A percentile compares a stretch with the other conserved stretches of the same genome.
phyloP scores from a whole-genome alignment of 2,329 filamentous ascomycete species.

The Xylariaceae sp. region DNA sequence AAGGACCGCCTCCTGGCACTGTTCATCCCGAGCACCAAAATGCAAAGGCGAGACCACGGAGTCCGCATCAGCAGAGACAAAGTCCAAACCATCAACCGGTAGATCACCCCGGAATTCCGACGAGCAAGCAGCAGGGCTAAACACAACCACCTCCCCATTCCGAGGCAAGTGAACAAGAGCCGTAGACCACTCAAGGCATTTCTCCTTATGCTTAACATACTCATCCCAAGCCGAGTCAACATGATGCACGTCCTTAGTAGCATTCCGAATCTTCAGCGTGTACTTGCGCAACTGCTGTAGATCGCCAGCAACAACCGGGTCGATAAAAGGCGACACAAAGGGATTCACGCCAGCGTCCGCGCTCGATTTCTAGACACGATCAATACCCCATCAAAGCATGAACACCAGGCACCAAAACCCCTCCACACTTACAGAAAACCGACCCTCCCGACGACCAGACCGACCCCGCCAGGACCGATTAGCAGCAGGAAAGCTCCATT shows the following conservation, averaged over 20 bases:
- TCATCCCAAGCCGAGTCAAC: slow-evolving; percentile 45
- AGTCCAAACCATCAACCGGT: slow-evolving; percentile 6
- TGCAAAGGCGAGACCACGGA: slow-evolving; percentile 14
- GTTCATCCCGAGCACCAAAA: slow-evolving; percentile 15
- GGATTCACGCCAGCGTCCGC: slow-evolving; percentile 1
- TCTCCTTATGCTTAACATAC: slow-evolving; percentile 41
- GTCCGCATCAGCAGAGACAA: slow-evolving; percentile 9
- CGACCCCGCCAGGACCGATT: neutral
- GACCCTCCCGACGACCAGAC: neutral
- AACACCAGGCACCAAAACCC: neutral
- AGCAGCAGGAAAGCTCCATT: slow-evolving; percentile 8
- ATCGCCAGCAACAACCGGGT: slow-evolving; percentile 8
- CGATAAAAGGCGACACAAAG: slow-evolving; percentile 10
- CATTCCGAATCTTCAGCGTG: slow-evolving; percentile 12
- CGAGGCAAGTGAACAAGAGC: slow-evolving; percentile 32
- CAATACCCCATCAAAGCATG: too few species aligned
- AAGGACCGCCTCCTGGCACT: slow-evolving; percentile 38
- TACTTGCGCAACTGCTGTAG: slow-evolving; percentile 16
- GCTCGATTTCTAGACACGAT: too few species aligned
- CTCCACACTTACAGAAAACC: slow-evolving; percentile 10
- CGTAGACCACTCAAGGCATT: slow-evolving; percentile 40
- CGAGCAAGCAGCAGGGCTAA: slow-evolving; percentile 14
- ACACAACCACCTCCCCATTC: slow-evolving; percentile 3
- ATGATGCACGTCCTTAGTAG: slow-evolving; percentile 13
- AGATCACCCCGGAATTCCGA: slow-evolving; percentile 1